Evolutionary conservation across 148 eudicot genomes (phyloP).

Genomic region (Chenopodium berlandieri): DNA sequence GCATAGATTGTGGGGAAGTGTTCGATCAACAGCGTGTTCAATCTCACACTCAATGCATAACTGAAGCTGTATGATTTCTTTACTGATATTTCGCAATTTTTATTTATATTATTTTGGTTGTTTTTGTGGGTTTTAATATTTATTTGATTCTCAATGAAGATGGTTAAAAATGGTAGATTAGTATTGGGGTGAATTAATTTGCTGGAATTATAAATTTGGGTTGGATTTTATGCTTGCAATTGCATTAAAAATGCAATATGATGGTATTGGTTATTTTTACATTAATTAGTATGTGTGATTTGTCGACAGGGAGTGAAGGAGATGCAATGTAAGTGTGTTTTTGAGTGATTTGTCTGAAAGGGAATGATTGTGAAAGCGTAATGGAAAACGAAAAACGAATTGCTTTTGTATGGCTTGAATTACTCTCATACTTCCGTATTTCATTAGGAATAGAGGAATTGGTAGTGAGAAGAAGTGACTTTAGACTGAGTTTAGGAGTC

Average conservation of each 20-base stretch:
- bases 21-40: constrained; percentile 72
- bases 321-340: background rate
- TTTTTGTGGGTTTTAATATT: background rate
- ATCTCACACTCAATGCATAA: constrained; percentile 82
- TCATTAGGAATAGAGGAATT: too few relatives aligned
- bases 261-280: background rate
- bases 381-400: background rate
- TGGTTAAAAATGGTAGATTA: background rate
- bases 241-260: background rate
- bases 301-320: background rate
- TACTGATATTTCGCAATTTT: background rate
- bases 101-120: background rate
- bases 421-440: background rate
- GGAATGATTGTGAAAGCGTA: background rate
- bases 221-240: background rate
- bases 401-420: background rate
- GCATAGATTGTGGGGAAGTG: constrained; percentile 76
- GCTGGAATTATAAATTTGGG: background rate
- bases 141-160: background rate
- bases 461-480: too few relatives aligned
- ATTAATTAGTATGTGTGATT: background rate
- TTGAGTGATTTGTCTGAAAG: background rate
- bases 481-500: too few relatives aligned
- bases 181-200: background rate
- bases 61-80: constrained; percentile 60